Conservation (phyloP, 768 basidiomycete species). For the Hemileccinum impolitum region DNA sequence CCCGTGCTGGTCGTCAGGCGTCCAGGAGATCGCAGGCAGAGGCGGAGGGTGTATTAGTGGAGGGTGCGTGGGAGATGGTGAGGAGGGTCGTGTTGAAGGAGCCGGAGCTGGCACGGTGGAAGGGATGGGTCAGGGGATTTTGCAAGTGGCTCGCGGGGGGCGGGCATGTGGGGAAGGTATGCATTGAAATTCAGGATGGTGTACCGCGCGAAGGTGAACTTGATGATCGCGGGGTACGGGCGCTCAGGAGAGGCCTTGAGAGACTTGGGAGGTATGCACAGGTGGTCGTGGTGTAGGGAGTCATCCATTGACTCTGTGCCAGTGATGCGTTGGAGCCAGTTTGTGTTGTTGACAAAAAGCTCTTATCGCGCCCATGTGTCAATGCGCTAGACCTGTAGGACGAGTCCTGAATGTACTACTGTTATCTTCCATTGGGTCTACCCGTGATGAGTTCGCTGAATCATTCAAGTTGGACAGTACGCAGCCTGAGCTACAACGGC, state of each 20-base stretch:
- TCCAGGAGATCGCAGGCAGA: neutral
- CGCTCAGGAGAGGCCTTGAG: conserved; percentile 7
- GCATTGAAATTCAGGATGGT: conserved; percentile 7
- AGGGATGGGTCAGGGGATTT: conserved; percentile 13
- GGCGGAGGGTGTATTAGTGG: neutral
- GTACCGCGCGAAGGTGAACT: neutral
- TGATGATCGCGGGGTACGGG: neutral
- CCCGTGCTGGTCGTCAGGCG: neutral
- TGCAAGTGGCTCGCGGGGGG: conserved; percentile 18
- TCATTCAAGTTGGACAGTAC: no score
- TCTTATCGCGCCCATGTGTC: no score
- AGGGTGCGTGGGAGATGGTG: conserved; percentile 9
- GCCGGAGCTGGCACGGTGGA: conserved; percentile 11
- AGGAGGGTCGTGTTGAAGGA: conserved; percentile 8
- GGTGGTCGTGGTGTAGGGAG: neutral
- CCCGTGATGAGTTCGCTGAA: no score
- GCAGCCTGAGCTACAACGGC: no score
- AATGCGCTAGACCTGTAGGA: no score
- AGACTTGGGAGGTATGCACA: conserved; percentile 11
- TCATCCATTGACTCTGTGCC: no score
- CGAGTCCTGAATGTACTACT: no score
- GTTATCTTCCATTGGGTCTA: no score
- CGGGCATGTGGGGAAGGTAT: conserved; percentile 10
- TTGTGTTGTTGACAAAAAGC: no score
- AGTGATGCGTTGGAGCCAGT: no score